phyloP scores from a whole-genome alignment of 106 monocot genomes.

The Iris macrosiphon region DNA sequence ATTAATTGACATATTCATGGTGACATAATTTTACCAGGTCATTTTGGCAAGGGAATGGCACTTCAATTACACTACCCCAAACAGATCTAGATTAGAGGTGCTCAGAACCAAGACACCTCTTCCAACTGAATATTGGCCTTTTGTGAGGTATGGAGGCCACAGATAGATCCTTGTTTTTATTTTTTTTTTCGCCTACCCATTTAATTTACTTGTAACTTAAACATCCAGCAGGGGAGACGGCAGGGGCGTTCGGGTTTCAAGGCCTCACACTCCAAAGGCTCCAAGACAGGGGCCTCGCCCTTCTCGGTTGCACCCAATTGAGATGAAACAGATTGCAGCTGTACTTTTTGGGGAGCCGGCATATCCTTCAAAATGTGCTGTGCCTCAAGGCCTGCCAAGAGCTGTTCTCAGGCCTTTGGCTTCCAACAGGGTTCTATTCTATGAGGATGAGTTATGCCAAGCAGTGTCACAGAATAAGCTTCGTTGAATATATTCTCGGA shows the following conservation, averaged over 20 bases:
- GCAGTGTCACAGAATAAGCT: constrained; percentile 93
- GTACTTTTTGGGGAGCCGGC: constrained; percentile 69
- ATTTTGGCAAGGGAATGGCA: constrained; percentile 53
- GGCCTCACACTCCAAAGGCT: constrained; percentile 68
- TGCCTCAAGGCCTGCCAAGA: constrained; percentile 49
- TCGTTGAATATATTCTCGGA: constrained; percentile 22
- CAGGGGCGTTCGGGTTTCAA: constrained; percentile 14
- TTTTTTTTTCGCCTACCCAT: no score
- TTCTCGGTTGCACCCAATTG: constrained; percentile 31
- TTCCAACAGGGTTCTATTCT: constrained; percentile 59
- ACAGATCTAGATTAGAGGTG: constrained; percentile 67
- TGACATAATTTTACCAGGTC: no score
- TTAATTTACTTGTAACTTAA: no score
- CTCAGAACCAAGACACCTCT: constrained; percentile 58
- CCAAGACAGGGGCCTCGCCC: constrained; percentile 53
- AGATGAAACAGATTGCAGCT: constrained; percentile 69
- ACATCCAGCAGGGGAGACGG: constrained; percentile 39
- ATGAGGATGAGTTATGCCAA: constrained; percentile 90
- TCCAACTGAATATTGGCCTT: constrained; percentile 78
- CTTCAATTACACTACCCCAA: constrained; percentile 92
- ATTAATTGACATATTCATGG: no score
- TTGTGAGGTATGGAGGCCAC: constrained; percentile 68
- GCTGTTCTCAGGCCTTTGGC: constrained; percentile 43
- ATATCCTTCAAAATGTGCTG: constrained; percentile 12
- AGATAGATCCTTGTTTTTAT: no score